phyloP scores from a whole-genome alignment of 2,329 filamentous ascomycete genomes.

The Tolypocladium cylindrosporum region DNA sequence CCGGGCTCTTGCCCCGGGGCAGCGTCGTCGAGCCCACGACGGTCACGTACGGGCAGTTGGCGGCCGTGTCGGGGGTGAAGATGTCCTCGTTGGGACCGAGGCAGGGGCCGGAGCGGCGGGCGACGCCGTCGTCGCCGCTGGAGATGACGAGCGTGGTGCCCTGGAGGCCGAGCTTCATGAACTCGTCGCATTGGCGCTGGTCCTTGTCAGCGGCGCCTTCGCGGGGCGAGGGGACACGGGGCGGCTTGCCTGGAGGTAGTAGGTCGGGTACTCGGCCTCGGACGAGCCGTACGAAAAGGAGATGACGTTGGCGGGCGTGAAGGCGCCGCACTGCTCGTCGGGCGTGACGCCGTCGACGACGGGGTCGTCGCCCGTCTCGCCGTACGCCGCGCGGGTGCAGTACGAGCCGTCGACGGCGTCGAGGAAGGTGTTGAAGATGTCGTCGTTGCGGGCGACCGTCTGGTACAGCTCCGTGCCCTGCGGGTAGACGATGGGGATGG shows the following conservation, averaged over 20 bases:
- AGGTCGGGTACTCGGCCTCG: background rate
- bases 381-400: background rate
- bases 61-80: constrained; percentile 38
- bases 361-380: background rate
- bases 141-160: constrained; percentile 39
- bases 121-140: constrained; percentile 11
- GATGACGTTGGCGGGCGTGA: background rate
- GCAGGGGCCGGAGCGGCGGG: constrained; percentile 6
- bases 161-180: constrained; percentile 45
- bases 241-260: background rate
- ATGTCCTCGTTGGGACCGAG: constrained; percentile 20
- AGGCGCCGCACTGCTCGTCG: background rate
- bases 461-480: constrained; percentile 40
- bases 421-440: constrained; percentile 31
- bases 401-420: constrained; percentile 36
- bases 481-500: constrained; percentile 41
- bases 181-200: constrained; percentile 42
- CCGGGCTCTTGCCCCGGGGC: constrained; percentile 1
- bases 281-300: background rate
- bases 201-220: constrained; percentile 12
- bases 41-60: constrained; percentile 38
- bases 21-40: constrained; percentile 38
- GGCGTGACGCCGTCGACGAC: background rate
- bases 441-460: constrained; percentile 21
- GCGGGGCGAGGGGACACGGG: background rate